A percentile compares a stretch with the other conserved stretches of the same genome.
phyloP scores from a whole-genome alignment of 805 yeast genomes.

The Ogataea henricii region DNA sequence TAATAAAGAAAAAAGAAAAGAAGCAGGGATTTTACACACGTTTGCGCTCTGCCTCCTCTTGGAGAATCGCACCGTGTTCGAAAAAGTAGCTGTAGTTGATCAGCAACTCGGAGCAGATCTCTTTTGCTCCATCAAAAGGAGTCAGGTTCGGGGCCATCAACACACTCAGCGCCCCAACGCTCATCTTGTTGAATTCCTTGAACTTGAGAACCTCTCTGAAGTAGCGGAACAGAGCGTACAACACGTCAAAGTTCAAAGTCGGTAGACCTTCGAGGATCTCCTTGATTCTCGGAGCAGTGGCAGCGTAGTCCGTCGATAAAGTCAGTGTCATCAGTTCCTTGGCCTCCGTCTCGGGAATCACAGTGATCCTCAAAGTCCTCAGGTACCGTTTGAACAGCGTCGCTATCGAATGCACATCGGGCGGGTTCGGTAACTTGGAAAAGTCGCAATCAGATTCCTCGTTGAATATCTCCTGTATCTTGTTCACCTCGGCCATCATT shows the following conservation, averaged over 20 bases:
- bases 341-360: slow-evolving; percentile 53
- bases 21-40: neutral
- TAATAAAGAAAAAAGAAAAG: too few relatives aligned
- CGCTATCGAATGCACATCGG: slow-evolving; percentile 84
- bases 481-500: slow-evolving; percentile 73
- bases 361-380: slow-evolving; percentile 73
- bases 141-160: slow-evolving; percentile 40
- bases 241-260: slow-evolving; percentile 54
- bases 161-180: slow-evolving; percentile 59
- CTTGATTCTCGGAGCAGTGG: slow-evolving; percentile 29
- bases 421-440: slow-evolving; percentile 43
- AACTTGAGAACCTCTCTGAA: slow-evolving; percentile 64
- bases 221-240: slow-evolving; percentile 67
- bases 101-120: slow-evolving; percentile 34
- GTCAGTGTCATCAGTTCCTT: slow-evolving; percentile 38
- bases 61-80: slow-evolving; percentile 21
- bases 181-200: slow-evolving; percentile 76
- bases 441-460: slow-evolving; percentile 68
- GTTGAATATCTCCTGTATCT: slow-evolving; percentile 70
- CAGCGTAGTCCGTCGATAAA: slow-evolving; percentile 27
- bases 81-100: slow-evolving; percentile 32
- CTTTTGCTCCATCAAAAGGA: slow-evolving; percentile 36
- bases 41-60: slow-evolving; percentile 6
- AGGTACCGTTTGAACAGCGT: slow-evolving; percentile 82
- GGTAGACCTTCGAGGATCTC: slow-evolving; percentile 50